Evolutionary conservation across 2,329 filamentous ascomycete species (phyloP), one percentile per base, ranked within the genome.

Genomic region (Penicillium sclerotiorum): DNA sequence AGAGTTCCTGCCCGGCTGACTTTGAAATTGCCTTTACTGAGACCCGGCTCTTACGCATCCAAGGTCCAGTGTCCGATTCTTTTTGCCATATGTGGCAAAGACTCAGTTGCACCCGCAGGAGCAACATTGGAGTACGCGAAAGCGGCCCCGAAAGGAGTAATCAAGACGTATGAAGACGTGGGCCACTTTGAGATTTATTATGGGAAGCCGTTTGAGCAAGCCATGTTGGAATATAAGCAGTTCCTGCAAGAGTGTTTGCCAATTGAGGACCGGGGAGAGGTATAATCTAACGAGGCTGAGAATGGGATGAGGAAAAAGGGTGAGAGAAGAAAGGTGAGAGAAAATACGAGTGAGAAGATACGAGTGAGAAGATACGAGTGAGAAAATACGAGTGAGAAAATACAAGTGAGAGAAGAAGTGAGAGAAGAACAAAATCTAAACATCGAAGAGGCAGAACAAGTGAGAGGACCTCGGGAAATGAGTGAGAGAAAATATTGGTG

Each of bases 131-230:
- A 21, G n/a, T 49, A 49, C 23, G 47, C 47, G 15, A 37, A 49
- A 20, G 22, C 13, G 27, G 47, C 47, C 8, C 32, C 47, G 9
- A 44, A 44, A 15, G 47, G 47, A 4, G 39, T 45, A 21, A 18
- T 49, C 20, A 39, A 44, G 39, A 22, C n/a, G 22, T 44, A 43
- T 38, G 23, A 22, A 8, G 38, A 44, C 15, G 20, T 44, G 32
- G 47, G 47, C 8, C 47, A 49, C 21, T 49, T 49, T 22, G 47
- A 49, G 47, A 44, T 49, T 44, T 49, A 49, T 18, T 39, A 45
- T 12, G 47, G 39, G 11, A 22, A 37, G 2, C 28, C 47, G 12
- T 49, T 38, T 18, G 20, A 49, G n/a, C 44, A 32, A n/a, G 45
- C 45, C 11, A 28, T 28, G 12, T 7, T 7, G 12, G 25, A 28